Evolutionary conservation across 2,329 filamentous ascomycete genomes (phyloP).

Genomic region (Fusarium burgessii): DNA sequence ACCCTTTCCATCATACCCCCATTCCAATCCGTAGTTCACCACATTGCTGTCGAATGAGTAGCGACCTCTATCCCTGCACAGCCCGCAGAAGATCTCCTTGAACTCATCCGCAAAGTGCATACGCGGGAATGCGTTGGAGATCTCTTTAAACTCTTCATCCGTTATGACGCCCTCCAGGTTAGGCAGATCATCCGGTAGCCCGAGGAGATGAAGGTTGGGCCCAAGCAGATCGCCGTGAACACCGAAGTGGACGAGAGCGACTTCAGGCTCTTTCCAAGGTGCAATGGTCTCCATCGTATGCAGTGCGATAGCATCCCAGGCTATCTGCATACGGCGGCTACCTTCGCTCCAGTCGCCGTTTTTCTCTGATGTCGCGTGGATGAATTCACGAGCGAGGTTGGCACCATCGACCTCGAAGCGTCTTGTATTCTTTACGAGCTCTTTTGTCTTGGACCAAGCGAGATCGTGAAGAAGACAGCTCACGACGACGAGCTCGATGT

Average conservation of each 20-base stretch:
- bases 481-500: background rate
- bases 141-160: background rate
- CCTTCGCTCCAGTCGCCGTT: fast-evolving
- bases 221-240: background rate
- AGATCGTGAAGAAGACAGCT: background rate
- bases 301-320: background rate
- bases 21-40: background rate
- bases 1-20: background rate
- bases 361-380: fast-evolving
- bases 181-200: fast-evolving
- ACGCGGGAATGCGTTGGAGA: background rate
- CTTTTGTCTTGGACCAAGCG: background rate
- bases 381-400: background rate
- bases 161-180: background rate
- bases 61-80: background rate
- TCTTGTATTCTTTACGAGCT: background rate
- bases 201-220: background rate
- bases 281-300: background rate
- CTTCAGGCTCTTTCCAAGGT: background rate
- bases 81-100: background rate
- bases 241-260: background rate
- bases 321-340: background rate
- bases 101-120: background rate
- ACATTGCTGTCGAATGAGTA: background rate
- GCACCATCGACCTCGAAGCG: background rate